Evolutionary conservation across 257 asterid genomes (phyloP).

Genomic region (Mitragyna speciosa): DNA sequence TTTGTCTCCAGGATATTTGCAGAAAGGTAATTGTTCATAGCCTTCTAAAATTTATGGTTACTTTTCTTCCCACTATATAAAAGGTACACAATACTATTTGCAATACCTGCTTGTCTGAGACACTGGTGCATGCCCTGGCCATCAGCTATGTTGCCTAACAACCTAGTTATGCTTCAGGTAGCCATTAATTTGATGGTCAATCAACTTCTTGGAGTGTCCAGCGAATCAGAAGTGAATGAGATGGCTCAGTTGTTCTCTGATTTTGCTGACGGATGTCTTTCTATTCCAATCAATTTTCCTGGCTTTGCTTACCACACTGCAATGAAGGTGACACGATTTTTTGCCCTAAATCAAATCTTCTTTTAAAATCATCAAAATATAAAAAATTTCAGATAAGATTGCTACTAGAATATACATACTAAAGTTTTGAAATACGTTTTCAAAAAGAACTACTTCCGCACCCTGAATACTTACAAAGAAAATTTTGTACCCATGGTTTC

Average conservation of each 20-base stretch:
- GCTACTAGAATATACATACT: background rate
- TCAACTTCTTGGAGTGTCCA: constrained; percentile 81
- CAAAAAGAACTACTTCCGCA: background rate
- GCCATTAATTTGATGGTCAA: constrained; percentile 92
- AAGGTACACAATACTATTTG: background rate
- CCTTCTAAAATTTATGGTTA: background rate
- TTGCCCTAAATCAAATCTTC: background rate
- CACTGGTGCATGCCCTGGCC: background rate
- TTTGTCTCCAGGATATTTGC: constrained; percentile 77
- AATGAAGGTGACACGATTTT: constrained; percentile 61
- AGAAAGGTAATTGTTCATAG: constrained; percentile 49
- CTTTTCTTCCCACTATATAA: background rate
- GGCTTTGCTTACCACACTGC: constrained; percentile 88
- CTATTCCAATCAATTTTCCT: constrained; percentile 73
- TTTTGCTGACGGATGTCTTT: constrained; percentile 92
- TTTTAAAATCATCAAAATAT: background rate
- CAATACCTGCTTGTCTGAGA: background rate
- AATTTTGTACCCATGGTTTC: background rate
- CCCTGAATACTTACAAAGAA: background rate
- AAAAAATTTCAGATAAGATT: background rate
- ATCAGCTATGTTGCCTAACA: background rate
- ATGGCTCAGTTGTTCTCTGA: constrained; percentile 76
- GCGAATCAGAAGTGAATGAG: constrained; percentile 76
- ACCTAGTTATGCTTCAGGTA: constrained; percentile 34
- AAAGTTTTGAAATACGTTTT: background rate